Evolutionary conservation across 2,329 filamentous ascomycete genomes (phyloP), one percentile per base, ranked within the genome.

Genomic region (Neocatenulostroma microsporum): DNA sequence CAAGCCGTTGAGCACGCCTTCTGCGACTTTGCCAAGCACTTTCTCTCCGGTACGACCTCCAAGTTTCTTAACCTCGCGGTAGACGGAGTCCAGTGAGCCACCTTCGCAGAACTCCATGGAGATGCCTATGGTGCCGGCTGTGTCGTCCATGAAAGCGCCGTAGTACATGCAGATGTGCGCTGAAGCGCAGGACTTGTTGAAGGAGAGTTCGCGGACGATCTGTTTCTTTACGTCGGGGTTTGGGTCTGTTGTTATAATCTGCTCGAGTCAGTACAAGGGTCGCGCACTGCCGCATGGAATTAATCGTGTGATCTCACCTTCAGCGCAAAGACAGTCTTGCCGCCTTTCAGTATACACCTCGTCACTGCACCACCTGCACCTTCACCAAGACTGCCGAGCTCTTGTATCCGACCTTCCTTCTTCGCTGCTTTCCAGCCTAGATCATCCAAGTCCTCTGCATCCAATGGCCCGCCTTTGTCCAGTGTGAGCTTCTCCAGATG

Each of bases 51-150:
- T 96, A 33, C 91, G 78, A 9, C 91, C 91, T 27, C 89, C 89
- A 2, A 96, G 76, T 51, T 91, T 86, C 68, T 94, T 94, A 23
- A 98, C 88, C 64, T 98, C 91, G 49, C 85, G 85, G 69, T 98
- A 98, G 47, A 98, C 91, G 58, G 85, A 91, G 66, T 98, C 88
- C 14, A 98, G 74, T 30, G 86, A 94, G 36, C 91, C 91, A 40
- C 91, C 91, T 63, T 96, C 91, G 59, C 91, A 98, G 55, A 94
- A 96, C 60, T 98, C 91, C 91, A 98, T 98, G 39, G 87, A 88
- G 56, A 98, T 98, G 31, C 86, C 94, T 49, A 98, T 96, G 31
- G 89, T 96, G 34, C 88, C 86, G 8, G 86, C 93, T n/a, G 86
- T 82, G 40, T 91, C 84, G 58, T 98, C 89, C 59, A 93, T 85